Evolutionary conservation across 2,329 filamentous ascomycete genomes (phyloP), one percentile per base, ranked within the genome.

Genomic region (Xylaria sp.): DNA sequence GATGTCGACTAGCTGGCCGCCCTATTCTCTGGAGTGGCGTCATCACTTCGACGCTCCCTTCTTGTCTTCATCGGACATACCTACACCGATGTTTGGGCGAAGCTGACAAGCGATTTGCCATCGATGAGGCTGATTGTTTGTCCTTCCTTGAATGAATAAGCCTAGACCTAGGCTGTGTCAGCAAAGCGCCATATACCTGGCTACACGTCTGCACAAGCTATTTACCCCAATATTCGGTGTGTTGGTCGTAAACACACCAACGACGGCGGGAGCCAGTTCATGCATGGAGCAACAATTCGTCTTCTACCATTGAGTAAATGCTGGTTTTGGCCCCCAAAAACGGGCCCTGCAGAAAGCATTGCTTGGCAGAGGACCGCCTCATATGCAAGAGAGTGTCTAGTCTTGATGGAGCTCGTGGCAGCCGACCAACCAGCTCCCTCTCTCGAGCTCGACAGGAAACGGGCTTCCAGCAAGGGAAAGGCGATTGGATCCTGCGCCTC

Each of bases 261-360:
- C 39, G 44, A n/a, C n/a, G n/a, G n/a, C n/a, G n/a, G n/a, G n/a
- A 60, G 38, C 36, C 25, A 29, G 63, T 68, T 63, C 64, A 58
- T 58, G 67, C 65, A 61, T 13, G 51, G 25, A 56, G 17, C 25
- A 44, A 47, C 22, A 31, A 29, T 36, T 20, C 31, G 25, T 62
- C 58, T 25, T 60, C 27, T 15, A 33, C 29, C 36, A 20, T 38
- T 57, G 31, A 17, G 13, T 9, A 47, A 11, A 39, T 20, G 39
- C 42, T 60, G 58, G 25, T 42, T 39, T 38, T 38, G 55, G 59
- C 62, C 62, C 65, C 63, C 64, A 61, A 65, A 70, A 60, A 61
- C 54, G 55, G 64, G 67, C 61, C 67, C 55, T 67, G 67, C 56
- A 55, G 61, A 63, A 61, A 62, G 56, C 56, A 67, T 69, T 61